These are phyloP conservation scores for Yarrowia osloensis DNA, from an alignment of 805 yeast genomes.

Conservation along the genomic window DNA sequence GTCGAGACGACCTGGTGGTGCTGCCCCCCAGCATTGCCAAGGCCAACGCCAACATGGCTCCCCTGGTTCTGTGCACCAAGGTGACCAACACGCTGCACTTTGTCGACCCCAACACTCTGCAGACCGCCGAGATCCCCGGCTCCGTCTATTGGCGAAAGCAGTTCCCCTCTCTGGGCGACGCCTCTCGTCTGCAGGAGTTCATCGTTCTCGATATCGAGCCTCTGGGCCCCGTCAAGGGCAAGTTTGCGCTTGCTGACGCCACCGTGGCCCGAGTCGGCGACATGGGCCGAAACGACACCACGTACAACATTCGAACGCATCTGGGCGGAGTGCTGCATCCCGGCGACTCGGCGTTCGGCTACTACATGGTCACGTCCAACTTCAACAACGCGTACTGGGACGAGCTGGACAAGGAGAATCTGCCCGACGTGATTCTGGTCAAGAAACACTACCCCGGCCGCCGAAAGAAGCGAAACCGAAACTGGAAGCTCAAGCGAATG, in stretches of 20 bases:
- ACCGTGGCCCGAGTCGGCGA: conserved; percentile 81
- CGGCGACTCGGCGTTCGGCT: conserved; percentile 90
- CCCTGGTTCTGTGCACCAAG: conserved; percentile 80
- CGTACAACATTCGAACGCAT: conserved; percentile 79
- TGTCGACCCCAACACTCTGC: conserved; percentile 75
- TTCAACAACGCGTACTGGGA: conserved; percentile 83
- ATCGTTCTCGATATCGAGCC: conserved; percentile 89
- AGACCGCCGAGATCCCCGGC: conserved; percentile 72
- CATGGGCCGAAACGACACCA: conserved; percentile 75
- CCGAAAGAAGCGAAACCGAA: conserved; percentile 72
- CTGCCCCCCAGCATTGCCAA: conserved; percentile 80
- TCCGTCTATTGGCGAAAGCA: conserved; percentile 77
- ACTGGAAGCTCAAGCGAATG: conserved; percentile 96
- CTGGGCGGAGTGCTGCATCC: conserved; percentile 90
- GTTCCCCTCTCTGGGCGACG: conserved; percentile 70
- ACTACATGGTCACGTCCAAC: conserved; percentile 76
- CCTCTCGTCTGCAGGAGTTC: conserved; percentile 69
- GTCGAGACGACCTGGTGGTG: conserved; percentile 89
- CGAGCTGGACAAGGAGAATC: conserved; percentile 45
- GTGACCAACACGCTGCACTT: conserved; percentile 78
- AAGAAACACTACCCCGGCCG: conserved; percentile 85
- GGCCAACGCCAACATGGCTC: conserved; percentile 74
- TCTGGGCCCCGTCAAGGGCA: conserved; percentile 76
- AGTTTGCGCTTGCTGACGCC: conserved; percentile 77
- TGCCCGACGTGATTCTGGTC: conserved; percentile 84